Evolutionary conservation across 352 stramenopile species (phyloP), one percentile per base, ranked within the genome.

Genomic region (Peronosclerospora sorghi): DNA sequence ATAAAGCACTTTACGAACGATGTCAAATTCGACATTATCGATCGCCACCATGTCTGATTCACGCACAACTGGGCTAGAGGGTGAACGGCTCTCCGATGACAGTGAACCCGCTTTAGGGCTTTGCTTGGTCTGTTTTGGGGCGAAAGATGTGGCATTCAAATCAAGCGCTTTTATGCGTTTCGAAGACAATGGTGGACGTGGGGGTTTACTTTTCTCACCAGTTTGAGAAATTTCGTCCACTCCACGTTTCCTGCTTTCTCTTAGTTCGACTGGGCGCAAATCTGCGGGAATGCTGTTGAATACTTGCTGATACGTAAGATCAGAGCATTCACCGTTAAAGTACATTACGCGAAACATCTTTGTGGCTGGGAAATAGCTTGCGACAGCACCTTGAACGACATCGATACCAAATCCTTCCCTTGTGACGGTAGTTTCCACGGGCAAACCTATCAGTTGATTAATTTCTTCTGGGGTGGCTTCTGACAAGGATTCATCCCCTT

Each of bases 291-390:
- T 70, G 44, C 61, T 83, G n/a, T 77, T 59, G 4, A 77, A 52
- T 21, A 84, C 68, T 45, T 88, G 45, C 13, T 73, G 39, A 30
- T 82, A 82, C 32, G 66, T 60, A 36, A 86, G 59, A 47, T 88
- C 75, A 17, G 57, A 62, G 14, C 61, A 78, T 14, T 54, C 58
- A 1, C 75, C 67, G 35, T 83, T 67, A 13, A 51, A 55, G 29
- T 77, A 83, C 30, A 88, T 60, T 8, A 88, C 64, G 7, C 75
- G 70, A 40, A 80, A 88, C 64, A 71, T 88, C 21, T 73, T 73
- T 13, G 70, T 88, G 2, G 75, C 75, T n/a, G 70, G 68, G 35
- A 88, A 88, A 44, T 84, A 88, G 24, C 58, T 67, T 29, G 68
- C 69, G 15, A 88, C 73, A 1, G 68, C 62, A 29, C 75, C 75